Percentiles rank a stretch among this genome's conserved stretches.
These are phyloP conservation scores for Fibroporia radiculosa DNA, from an alignment of 768 basidiomycete species.

Conservation along the genomic window DNA sequence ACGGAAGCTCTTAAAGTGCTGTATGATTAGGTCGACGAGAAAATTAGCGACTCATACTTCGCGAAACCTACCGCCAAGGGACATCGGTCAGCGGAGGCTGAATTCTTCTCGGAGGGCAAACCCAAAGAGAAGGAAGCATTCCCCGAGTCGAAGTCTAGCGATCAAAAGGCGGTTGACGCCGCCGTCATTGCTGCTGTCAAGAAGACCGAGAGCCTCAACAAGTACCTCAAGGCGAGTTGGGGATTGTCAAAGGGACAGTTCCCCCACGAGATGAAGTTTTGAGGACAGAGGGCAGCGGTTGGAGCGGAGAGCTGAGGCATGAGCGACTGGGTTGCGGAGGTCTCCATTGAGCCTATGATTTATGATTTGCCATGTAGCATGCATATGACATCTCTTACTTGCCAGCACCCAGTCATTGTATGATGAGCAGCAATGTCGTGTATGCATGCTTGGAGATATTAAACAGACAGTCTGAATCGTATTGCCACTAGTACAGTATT, in stretches of 20 bases:
- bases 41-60: conserved; percentile 94
- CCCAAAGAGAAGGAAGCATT: conserved; percentile 83
- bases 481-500: too few relatives aligned
- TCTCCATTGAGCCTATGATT: conserved; percentile 22
- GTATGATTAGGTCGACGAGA: conserved; percentile 61
- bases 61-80: conserved; percentile 67
- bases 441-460: too few relatives aligned
- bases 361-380: conserved; percentile 31
- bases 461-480: too few relatives aligned
- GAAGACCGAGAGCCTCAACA: conserved; percentile 83
- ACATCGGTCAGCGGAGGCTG: conserved; percentile 80
- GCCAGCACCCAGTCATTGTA: neutral
- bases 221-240: conserved; percentile 90
- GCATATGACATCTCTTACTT: conserved; percentile 20
- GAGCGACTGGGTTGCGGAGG: conserved; percentile 10
- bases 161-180: conserved; percentile 86
- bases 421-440: neutral
- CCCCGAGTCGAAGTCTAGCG: conserved; percentile 79
- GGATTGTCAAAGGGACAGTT: conserved; percentile 95
- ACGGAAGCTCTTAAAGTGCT: conserved; percentile 1
- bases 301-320: conserved; percentile 3
- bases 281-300: conserved; percentile 12
- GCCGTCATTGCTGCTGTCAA: conserved; percentile 77
- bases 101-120: conserved; percentile 94
- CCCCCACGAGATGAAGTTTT: conserved; percentile 94